phyloP scores from a whole-genome alignment of 306 rosid genomes.

The Amphicarpaea edgeworthii region DNA sequence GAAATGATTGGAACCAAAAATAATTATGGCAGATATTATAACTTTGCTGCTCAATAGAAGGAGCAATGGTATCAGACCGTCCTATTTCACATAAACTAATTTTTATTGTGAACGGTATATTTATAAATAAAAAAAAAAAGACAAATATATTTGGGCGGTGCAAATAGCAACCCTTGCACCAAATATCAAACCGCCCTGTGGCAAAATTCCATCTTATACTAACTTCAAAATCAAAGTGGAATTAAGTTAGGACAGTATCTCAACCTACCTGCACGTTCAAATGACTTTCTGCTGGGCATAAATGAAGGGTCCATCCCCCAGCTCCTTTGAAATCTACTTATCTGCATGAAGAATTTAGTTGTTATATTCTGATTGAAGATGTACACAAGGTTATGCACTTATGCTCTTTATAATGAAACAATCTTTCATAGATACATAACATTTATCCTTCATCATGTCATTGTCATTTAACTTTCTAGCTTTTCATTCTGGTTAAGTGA shows the following conservation, averaged over 20 bases:
- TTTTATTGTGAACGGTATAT: too few species aligned
- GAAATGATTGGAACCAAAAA: background rate
- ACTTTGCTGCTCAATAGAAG: background rate
- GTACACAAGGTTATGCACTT: slow-evolving; percentile 6
- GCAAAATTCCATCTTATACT: too few species aligned
- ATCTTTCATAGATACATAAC: slow-evolving; percentile 14
- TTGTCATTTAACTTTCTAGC: background rate
- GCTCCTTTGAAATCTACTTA: slow-evolving; percentile 76
- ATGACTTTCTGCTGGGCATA: slow-evolving; percentile 97
- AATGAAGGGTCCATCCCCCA: slow-evolving; percentile 95
- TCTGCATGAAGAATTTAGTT: slow-evolving; percentile 58
- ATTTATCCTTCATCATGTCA: slow-evolving; percentile 28
- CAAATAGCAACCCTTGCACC: too few species aligned
- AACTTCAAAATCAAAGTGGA: too few species aligned
- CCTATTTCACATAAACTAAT: too few species aligned
- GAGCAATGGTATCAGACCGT: too few species aligned
- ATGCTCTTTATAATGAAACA: slow-evolving; percentile 4
- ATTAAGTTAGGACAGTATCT: too few species aligned
- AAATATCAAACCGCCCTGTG: too few species aligned
- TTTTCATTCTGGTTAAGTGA: too few species aligned
- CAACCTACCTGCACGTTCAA: slow-evolving; percentile 88
- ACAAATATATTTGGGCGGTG: too few species aligned
- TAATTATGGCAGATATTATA: background rate
- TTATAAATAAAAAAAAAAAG: too few species aligned
- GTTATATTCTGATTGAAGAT: background rate